Evolutionary conservation across 2,329 filamentous ascomycete species (phyloP).

Genomic region (Fusarium armeniacum): DNA sequence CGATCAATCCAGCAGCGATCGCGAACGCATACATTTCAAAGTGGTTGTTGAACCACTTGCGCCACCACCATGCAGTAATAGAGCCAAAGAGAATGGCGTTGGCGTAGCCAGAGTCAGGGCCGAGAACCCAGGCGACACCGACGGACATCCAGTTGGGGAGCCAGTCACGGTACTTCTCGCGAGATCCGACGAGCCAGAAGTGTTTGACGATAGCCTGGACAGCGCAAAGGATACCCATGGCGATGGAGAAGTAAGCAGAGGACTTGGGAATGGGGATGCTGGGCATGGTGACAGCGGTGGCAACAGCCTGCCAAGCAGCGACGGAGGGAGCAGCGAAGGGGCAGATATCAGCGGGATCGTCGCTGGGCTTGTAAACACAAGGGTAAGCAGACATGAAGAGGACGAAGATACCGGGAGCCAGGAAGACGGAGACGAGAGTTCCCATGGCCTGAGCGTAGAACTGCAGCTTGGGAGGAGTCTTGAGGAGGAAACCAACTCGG

Average conservation of each 20-base stretch:
- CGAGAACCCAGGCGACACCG: conserved; percentile 71
- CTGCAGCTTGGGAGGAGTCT: conserved; percentile 74
- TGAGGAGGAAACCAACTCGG: conserved; percentile 76
- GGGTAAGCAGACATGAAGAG: conserved; percentile 78
- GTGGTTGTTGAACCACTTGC: conserved; percentile 62
- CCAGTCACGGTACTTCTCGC: conserved; percentile 68
- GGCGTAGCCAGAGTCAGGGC: conserved; percentile 66
- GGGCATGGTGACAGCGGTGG: conserved; percentile 70
- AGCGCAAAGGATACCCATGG: conserved; percentile 65
- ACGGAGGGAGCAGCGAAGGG: conserved; percentile 74
- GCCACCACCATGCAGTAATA: conserved; percentile 67
- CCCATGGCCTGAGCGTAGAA: conserved; percentile 76
- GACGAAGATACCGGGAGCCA: conserved; percentile 76
- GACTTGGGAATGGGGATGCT: conserved; percentile 68
- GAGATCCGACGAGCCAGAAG: conserved; percentile 65
- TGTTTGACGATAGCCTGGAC: conserved; percentile 67
- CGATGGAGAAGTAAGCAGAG: conserved; percentile 69
- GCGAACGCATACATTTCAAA: conserved; percentile 71
- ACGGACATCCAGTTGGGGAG: conserved; percentile 75
- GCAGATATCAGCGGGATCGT: conserved; percentile 59
- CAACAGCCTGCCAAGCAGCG: conserved; percentile 75
- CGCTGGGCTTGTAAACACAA: conserved; percentile 69
- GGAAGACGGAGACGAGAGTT: conserved; percentile 73
- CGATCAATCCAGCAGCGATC: conserved; percentile 72
- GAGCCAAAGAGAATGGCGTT: conserved; percentile 71